Percentiles rank a stretch among this genome's conserved stretches.
phyloP scores from a whole-genome alignment of 2,329 filamentous ascomycete genomes.

The Claviceps arundinis region DNA sequence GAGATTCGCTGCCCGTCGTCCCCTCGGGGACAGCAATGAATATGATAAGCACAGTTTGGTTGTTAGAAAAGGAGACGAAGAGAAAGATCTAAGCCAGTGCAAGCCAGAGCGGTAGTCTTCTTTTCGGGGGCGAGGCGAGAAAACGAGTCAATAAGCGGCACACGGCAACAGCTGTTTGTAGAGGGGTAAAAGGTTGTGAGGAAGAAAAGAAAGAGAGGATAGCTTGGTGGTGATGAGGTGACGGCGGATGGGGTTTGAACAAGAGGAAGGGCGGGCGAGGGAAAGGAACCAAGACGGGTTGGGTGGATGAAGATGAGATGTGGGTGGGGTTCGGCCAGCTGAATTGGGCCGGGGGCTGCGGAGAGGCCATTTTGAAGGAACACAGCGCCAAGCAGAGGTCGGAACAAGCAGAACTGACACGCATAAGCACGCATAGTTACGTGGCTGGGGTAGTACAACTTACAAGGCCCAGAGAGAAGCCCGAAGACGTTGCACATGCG shows the following conservation, averaged over 20 bases:
- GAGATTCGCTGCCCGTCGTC: constrained; percentile 9
- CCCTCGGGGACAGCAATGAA: constrained; percentile 12
- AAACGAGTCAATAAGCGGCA: constrained; percentile 9
- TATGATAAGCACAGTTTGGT: constrained; percentile 7
- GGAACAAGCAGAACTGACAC: background rate
- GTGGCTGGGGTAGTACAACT: too few species aligned
- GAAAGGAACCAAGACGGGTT: background rate
- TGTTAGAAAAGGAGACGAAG: constrained; percentile 1
- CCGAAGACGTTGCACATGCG: too few species aligned
- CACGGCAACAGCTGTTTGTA: constrained; percentile 7
- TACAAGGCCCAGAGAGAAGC: too few species aligned
- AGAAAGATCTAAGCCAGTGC: constrained; percentile 7
- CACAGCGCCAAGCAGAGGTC: background rate
- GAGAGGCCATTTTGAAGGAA: background rate
- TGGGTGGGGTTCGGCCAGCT: background rate
- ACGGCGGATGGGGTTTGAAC: background rate
- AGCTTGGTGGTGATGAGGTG: background rate
- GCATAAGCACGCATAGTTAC: background rate
- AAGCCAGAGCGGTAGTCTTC: background rate
- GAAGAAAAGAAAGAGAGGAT: background rate
- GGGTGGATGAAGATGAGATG: background rate
- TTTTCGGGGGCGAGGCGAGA: background rate
- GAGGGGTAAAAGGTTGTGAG: background rate
- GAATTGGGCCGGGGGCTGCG: background rate
- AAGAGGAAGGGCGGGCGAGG: constrained; percentile 2